Evolutionary conservation across 1,139 yeast species (phyloP), one percentile per base, ranked within the genome.

Genomic region (Geotrichum australiense): DNA sequence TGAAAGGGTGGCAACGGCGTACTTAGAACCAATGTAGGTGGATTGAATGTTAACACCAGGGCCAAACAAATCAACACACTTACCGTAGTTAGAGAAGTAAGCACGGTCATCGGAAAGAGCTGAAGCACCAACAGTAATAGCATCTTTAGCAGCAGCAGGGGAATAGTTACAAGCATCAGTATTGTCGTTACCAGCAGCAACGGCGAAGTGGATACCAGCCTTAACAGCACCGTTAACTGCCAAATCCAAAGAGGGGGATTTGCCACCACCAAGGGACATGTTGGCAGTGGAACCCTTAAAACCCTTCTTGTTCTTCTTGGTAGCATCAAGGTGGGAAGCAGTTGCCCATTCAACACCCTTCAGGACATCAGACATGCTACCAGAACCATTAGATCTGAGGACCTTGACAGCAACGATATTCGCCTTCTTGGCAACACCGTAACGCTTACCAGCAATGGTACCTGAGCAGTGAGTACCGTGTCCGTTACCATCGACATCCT

Each of bases 401-500:
- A 77, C 72, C 68, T 76, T 65, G 57, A 74, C 73, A 50, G 79
- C 83, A 41, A 75, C 76, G 43, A 78, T 65, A 36, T 70, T 66
- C 41, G 78, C 79, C 63, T 74, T 71, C 69, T 78, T 78, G 49
- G 83, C 78, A 34, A 78, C 75, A 54, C 84, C 84, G 58, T 69
- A 77, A 45, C 70, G 63, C 53, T 67, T 64, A 33, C 82, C 78
- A 16, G 73, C 81, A 55, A 76, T 70, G 38, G 80, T 73, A 48
- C 82, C 84, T 4, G 84, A 67, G 52, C 71, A 68, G 58, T 68
- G 72, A 38, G 70, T 61, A 50, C 93, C 94, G 68, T 91, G 98
- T 42, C 97, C 98, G 61, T 89, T 89, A 43, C 94, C 94, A 63
- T 91, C 97, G 40, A 68, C 61, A 57, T 89, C 95, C 38, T 70